phyloP scores from a whole-genome alignment of 495 filamentous ascomycete species.

The Parmelia sp. region DNA sequence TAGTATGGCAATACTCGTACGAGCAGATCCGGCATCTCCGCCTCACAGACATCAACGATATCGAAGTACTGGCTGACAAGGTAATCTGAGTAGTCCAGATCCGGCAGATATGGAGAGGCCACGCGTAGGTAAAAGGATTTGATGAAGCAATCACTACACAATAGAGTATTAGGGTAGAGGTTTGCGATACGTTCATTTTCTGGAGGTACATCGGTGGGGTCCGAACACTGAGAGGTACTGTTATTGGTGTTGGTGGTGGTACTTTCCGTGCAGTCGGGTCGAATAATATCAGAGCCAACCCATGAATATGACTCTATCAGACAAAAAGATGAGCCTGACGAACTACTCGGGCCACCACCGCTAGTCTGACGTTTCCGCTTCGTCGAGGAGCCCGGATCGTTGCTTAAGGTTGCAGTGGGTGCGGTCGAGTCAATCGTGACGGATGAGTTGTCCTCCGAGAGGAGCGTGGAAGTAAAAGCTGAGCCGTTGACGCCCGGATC shows the following conservation, averaged over 20 bases:
- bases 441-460: no score
- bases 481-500: no score
- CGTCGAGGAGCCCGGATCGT: no score
- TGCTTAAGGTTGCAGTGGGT: no score
- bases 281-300: conserved; percentile 20
- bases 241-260: no score
- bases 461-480: no score
- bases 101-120: conserved; percentile 17
- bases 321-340: no score
- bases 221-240: conserved; percentile 5
- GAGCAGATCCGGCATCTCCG: conserved; percentile 12
- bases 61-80: conserved; percentile 19
- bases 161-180: conserved; percentile 16
- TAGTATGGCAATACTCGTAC: conserved; percentile 17
- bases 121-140: conserved; percentile 15
- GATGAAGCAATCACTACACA: conserved; percentile 25
- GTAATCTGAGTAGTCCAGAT: conserved; percentile 21
- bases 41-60: conserved; percentile 22
- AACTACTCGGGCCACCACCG: no score
- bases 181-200: conserved; percentile 21
- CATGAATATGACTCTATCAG: conserved; percentile 18
- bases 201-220: conserved; percentile 11
- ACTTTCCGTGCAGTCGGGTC: conserved; percentile 23
- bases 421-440: no score
- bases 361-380: no score